A percentile compares a stretch with the other conserved stretches of the same genome.
phyloP scores from a whole-genome alignment of 495 filamentous ascomycete genomes.

The Tuber borchii region DNA sequence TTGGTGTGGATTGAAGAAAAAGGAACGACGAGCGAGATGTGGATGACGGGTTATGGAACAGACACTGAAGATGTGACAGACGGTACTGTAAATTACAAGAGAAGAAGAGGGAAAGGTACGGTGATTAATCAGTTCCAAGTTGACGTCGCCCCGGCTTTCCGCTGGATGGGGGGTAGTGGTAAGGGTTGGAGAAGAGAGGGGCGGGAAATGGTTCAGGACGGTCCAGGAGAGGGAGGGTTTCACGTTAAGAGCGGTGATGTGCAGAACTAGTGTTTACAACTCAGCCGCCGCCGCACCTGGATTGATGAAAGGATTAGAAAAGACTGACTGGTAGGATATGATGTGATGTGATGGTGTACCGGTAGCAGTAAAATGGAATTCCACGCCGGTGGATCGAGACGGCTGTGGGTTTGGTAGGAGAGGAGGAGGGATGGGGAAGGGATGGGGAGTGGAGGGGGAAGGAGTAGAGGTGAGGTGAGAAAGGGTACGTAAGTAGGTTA shows the following conservation, averaged over 20 bases:
- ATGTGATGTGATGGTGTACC: background rate
- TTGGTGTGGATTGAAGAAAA: background rate
- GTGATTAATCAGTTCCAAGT: background rate
- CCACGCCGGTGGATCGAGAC: background rate
- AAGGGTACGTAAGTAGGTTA: background rate
- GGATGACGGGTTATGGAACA: background rate
- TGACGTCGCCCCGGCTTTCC: constrained; percentile 22
- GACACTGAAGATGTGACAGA: background rate
- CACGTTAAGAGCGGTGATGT: constrained; percentile 36
- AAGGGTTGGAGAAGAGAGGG: constrained; percentile 31
- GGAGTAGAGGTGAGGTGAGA: background rate
- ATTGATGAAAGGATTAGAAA: background rate
- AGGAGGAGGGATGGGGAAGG: background rate
- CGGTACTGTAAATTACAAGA: background rate
- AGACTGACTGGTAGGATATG: background rate
- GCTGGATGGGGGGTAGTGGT: constrained; percentile 17
- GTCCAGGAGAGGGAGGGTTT: constrained; percentile 34
- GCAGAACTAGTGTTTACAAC: constrained; percentile 23
- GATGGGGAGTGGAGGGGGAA: background rate
- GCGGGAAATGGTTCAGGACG: constrained; percentile 11
- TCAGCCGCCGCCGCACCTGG: constrained; percentile 26
- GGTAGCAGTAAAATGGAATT: background rate
- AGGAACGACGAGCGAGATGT: background rate
- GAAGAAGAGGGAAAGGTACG: background rate
- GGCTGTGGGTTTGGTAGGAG: background rate